Evolutionary conservation across 129 eudicot species (phyloP), one percentile per base, ranked within the genome.

Genomic region (Heracleum sosnowskyi): DNA sequence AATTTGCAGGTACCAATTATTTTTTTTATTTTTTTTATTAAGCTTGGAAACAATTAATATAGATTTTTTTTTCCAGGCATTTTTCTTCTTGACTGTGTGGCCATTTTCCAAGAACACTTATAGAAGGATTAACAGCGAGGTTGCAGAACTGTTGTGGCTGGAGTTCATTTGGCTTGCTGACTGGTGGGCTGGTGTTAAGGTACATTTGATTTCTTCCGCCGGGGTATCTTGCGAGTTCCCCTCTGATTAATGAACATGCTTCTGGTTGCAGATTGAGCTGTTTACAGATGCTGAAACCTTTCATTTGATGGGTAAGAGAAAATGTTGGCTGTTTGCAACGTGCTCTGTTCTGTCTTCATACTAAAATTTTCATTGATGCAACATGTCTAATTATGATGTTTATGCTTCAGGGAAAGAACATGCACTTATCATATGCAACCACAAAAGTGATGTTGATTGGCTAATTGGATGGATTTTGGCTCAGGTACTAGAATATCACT

Each of bases 161-260:
- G 97, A 93, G 84, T 97, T 93, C 69, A 91, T 93, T 29, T 93
- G 98, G 97, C 83, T 93, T 39, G 84, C 91, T 64, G 98, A 93
- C 84, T 93, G 98, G 98, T 89, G 97, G 98, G 97, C 98, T 33
- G 92, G 91, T 26, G 91, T 93, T 69, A 83, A 93, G 98, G 98
- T 91, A 41, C 72, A 44, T 73, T 57, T 9, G 4, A 29, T 1
- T 24, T 60, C 2, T 26, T 29, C 33, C 34, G 2, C 11, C 13
- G 29, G 63, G 28, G 63, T 55, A 73, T 18, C 36, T 73, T 73
- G 57, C 6, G 3, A 29, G 26, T 73, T 73, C 72, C 20, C 1
- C 33, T 5, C 11, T 81, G 71, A 29, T 39, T 75, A 66, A 29
- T 31, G 24, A 31, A 26, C 16, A 12, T 66, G 68, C 34, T 60